These are phyloP conservation scores for Hibiscus syriacus DNA, from an alignment of 345 rosid species.

Conservation along the genomic window DNA sequence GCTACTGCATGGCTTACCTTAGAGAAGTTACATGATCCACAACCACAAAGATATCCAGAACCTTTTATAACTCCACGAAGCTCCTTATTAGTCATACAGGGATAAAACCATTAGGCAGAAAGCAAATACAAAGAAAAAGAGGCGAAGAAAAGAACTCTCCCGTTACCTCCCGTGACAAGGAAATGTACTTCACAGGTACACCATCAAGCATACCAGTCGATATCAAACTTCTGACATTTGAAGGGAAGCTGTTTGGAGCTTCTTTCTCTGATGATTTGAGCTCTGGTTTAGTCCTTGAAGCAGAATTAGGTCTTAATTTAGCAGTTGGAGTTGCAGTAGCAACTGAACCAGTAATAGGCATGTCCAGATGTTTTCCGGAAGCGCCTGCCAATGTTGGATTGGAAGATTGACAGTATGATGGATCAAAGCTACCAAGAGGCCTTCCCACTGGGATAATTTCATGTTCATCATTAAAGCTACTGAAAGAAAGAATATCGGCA, in stretches of 20 bases:
- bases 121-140: too few species aligned
- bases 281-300: slow-evolving; percentile 48
- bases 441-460: slow-evolving; percentile 34
- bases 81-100: too few species aligned
- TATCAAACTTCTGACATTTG: slow-evolving; percentile 82
- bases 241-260: slow-evolving; percentile 84
- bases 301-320: slow-evolving; percentile 41
- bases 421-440: slow-evolving; percentile 33
- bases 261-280: slow-evolving; percentile 51
- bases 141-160: too few species aligned
- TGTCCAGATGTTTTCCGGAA: slow-evolving; percentile 31
- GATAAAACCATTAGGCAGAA: too few species aligned
- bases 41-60: too few species aligned
- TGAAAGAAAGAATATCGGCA: slow-evolving; percentile 51
- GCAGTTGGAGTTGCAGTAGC: slow-evolving; percentile 20
- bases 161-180: slow-evolving; percentile 10
- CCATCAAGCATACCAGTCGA: slow-evolving; percentile 95
- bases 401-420: slow-evolving; percentile 33
- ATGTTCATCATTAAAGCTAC: slow-evolving; percentile 41
- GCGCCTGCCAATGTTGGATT: slow-evolving; percentile 33
- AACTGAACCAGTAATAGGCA: slow-evolving; percentile 27
- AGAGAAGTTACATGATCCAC: too few species aligned
- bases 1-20: too few species aligned
- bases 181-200: slow-evolving; percentile 74
- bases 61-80: too few species aligned